Base-by-base conservation (phyloP, 129 eudicot genomes). In the Tanacetum coccineum region DNA sequence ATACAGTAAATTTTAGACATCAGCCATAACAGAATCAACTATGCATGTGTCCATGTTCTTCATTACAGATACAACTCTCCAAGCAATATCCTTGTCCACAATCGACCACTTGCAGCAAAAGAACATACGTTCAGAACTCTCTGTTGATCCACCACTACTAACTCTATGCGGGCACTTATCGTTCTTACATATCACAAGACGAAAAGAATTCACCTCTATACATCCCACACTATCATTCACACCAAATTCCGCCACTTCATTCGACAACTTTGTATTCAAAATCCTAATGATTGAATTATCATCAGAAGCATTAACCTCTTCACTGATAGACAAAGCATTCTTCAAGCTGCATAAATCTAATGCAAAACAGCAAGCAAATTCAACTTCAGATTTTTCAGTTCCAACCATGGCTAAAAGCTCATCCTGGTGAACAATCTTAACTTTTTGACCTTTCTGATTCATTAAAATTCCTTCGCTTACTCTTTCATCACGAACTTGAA, bases 401-500 rank as follows among this genome's bases (percentile, higher is more conserved):
- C 81, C 87, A 46, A 84, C 26, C 53, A 67, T 66, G 14, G 46
- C 46, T 83, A 71, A 36, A 67, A 89, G 71, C 62, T 93, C 96
- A 45, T 86, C 84, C 77, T 80, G 86, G 81, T 82, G 87, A 30
- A 93, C 55, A 36, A 81, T 76, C 59, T 69, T 88, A 17, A 80
- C 63, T 53, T 78, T 77, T 58, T 82, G 73, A 77, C 78, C 75
- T 56, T 53, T 76, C 58, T 67, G 79, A 68, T 74, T 63, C 9
- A 71, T 60, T 51, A 93, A 51, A 17, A 88, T 67, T 61, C 96
- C 96, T 77, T 86, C 87, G 14, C 76, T 67, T 51, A 77, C 81
- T 71, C 98, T 80, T 59, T 72, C 87, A 61, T 93, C 99, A 73
- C 12, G 53, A 21, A 92, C 83, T 64, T 73, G 74, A 62, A 92